Evolutionary conservation across 345 rosid species (phyloP).

Genomic region (Rhizophora mangle): DNA sequence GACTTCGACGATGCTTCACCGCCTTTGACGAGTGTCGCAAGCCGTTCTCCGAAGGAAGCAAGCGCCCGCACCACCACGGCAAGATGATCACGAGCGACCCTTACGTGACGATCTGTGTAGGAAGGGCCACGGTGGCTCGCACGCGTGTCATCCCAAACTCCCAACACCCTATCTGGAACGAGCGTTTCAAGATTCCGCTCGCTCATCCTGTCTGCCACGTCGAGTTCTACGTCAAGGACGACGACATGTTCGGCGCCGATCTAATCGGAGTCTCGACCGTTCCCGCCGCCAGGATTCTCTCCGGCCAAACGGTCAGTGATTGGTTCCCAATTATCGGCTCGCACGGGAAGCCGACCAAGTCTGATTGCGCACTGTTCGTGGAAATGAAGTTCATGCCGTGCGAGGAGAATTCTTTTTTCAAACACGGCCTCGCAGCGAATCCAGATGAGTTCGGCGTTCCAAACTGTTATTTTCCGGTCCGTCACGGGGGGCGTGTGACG

Average conservation of each 20-base stretch:
- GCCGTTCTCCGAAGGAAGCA: slow-evolving; percentile 19
- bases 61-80: slow-evolving; percentile 14
- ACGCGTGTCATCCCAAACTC: slow-evolving; percentile 72
- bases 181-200: slow-evolving; percentile 58
- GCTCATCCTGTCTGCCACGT: slow-evolving; percentile 63
- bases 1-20: slow-evolving; percentile 49
- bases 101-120: slow-evolving; percentile 69
- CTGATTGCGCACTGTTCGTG: slow-evolving; percentile 53
- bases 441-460: slow-evolving; percentile 35
- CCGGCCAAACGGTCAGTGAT: slow-evolving; percentile 48
- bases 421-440: slow-evolving; percentile 39
- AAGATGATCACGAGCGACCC: slow-evolving; percentile 82
- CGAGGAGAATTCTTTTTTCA: slow-evolving; percentile 40
- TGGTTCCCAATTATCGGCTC: slow-evolving; percentile 64
- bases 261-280: slow-evolving; percentile 57
- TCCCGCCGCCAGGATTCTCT: slow-evolving; percentile 28
- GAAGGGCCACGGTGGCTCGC: slow-evolving; percentile 78
- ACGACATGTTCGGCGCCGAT: slow-evolving; percentile 82
- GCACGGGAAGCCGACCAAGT: slow-evolving; percentile 63
- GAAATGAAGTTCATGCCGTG: slow-evolving; percentile 56
- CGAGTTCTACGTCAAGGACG: slow-evolving; percentile 74
- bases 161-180: slow-evolving; percentile 65
- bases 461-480: slow-evolving; percentile 64
- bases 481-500: slow-evolving; percentile 59
- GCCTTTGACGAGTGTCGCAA: slow-evolving; percentile 36